Evolutionary conservation across 495 filamentous ascomycete genomes (phyloP).

Genomic region (Aspergillus cavernicola): DNA sequence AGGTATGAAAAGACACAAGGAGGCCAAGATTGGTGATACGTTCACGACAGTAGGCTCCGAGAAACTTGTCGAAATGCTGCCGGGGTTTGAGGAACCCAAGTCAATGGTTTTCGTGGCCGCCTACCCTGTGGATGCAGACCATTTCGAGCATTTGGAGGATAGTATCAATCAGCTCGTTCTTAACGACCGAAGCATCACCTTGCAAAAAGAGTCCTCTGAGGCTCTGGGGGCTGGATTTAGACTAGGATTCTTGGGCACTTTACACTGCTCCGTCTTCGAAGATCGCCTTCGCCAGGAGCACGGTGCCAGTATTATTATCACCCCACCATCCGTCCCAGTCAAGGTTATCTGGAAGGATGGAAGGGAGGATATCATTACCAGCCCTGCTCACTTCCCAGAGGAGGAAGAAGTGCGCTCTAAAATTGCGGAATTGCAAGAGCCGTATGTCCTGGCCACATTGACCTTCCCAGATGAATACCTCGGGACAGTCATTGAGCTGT

Average conservation of each 20-base stretch:
- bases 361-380: conserved; percentile 69
- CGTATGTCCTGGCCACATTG: conserved; percentile 80
- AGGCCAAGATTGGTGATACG: conserved; percentile 94
- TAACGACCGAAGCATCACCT: conserved; percentile 90
- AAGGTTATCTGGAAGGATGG: conserved; percentile 76
- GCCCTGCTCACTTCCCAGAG: conserved; percentile 83
- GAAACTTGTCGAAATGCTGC: conserved; percentile 70
- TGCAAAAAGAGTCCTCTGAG: conserved; percentile 90
- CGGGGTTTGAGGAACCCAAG: conserved; percentile 96
- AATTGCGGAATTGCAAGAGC: conserved; percentile 71
- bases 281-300: conserved; percentile 95
- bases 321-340: conserved; percentile 89
- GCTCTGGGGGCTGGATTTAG: conserved; percentile 93
- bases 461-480: conserved; percentile 92
- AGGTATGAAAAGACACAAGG: conserved; percentile 92
- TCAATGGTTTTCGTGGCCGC: conserved; percentile 98
- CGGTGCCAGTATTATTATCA: conserved; percentile 93
- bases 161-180: conserved; percentile 90
- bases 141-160: conserved; percentile 85
- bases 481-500: conserved; percentile 91
- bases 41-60: conserved; percentile 83
- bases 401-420: conserved; percentile 55
- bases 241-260: conserved; percentile 88
- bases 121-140: conserved; percentile 84
- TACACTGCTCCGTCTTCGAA: conserved; percentile 97